Base-by-base conservation (phyloP, 2,329 filamentous ascomycete genomes). In the Ramularia collo-cygni region DNA sequence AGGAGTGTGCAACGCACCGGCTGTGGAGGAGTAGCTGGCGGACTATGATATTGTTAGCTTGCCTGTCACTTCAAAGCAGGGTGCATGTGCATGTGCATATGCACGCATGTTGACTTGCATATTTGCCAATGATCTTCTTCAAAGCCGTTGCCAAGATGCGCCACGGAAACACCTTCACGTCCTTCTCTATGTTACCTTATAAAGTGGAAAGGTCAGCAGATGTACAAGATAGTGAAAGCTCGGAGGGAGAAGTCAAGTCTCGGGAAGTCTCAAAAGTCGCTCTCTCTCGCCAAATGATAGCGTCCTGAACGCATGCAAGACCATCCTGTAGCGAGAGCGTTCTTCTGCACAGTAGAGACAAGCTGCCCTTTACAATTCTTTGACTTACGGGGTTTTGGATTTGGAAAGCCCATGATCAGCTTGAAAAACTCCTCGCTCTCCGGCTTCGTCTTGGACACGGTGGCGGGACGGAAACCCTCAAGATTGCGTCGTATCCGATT, bases 91-190 rank as follows among this genome's bases (percentile, higher is more conserved):
- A 46, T 44, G 40, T 47, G 48, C 48, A 50, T 47, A 43, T 56
- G 50, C 48, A 55, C 51, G 53, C 44, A 36, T 41, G 44, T 43
- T 48, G 48, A 75, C 77, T 66, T 68, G 79, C 77, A 64, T 96
- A 98, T 83, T 98, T 98, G 57, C 86, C 82, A 61, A 98, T 94
- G 58, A 98, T 96, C 72, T 98, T 98, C 75, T 93, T 94, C 51
- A 98, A 74, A 0, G 92, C 90, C 44, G 80, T 76, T 35, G 78
- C 77, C 31, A 98, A 73, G 44, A 92, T 86, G 64, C 88, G 92
- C 92, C 92, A 98, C 4, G 88, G 83, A 59, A 96, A 98, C 9
- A 96, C 92, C 68, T 98, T 98, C 60, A 98, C 89, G 58, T 96
- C 90, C 69, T 98, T 98, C 70, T 96, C 92, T 50, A 98, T 98